phyloP scores from a whole-genome alignment of 2,329 filamentous ascomycete genomes.

The Aspergillus terreus region DNA sequence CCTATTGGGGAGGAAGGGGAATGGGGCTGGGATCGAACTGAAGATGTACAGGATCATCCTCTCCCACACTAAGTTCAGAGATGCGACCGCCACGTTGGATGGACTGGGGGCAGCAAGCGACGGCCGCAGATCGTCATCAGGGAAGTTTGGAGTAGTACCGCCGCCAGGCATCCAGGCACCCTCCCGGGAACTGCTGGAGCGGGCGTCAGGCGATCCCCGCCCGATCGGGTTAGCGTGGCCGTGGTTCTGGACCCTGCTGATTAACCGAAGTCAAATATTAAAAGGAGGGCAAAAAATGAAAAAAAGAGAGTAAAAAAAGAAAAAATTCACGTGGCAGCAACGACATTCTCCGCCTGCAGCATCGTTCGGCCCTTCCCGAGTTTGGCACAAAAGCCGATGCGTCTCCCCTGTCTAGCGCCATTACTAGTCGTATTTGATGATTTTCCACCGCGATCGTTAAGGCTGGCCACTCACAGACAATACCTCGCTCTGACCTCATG shows the following conservation, averaged over 20 bases:
- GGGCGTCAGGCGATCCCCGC: slow-evolving; percentile 14
- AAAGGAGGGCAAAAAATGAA: background rate
- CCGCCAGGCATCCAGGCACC: slow-evolving; percentile 17
- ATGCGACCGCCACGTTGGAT: slow-evolving; percentile 10
- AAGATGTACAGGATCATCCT: too few relatives aligned
- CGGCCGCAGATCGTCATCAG: slow-evolving; percentile 19
- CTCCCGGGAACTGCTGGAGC: slow-evolving; percentile 23
- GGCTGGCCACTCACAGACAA: background rate
- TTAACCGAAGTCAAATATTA: background rate
- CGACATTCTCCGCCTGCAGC: slow-evolving; percentile 14
- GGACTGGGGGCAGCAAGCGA: slow-evolving; percentile 8
- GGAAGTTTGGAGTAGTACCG: background rate
- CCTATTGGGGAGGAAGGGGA: too few relatives aligned
- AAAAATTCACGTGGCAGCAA: slow-evolving; percentile 23
- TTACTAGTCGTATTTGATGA: background rate
- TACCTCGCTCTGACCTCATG: background rate
- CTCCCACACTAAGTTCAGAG: background rate
- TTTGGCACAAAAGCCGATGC: slow-evolving; percentile 29
- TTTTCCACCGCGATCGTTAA: background rate
- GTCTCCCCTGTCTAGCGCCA: slow-evolving; percentile 5
- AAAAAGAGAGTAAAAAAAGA: background rate
- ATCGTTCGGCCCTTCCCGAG: slow-evolving; percentile 25
- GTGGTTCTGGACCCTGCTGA: slow-evolving; percentile 18
- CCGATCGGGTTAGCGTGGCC: background rate
- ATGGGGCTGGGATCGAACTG: too few relatives aligned